Evolutionary conservation across 305 asterid species (phyloP), one percentile per base, ranked within the genome.

Genomic region (Solanum hybrid): DNA sequence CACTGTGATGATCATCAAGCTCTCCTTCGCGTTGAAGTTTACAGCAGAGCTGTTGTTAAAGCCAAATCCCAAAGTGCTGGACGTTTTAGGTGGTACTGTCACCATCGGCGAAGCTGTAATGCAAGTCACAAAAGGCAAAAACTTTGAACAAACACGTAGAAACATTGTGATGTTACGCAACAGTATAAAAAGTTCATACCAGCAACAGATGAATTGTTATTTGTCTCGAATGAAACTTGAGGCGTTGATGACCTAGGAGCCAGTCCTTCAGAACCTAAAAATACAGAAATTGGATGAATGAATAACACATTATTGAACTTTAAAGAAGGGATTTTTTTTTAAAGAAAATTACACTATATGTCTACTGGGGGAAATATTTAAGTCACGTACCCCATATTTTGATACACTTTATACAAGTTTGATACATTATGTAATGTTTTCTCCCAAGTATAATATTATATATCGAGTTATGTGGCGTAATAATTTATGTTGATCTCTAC

Each of bases 71-170:
- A 91, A 91, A 19, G 92, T 85, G 89, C 88, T 89, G 3, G 95
- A 85, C 15, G 15, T 88, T 66, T 88, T 91, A 36, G 96, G 96
- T 10, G 89, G 32, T 11, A 87, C 89, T 29, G 93, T 91, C 78
- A 86, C 91, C 88, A 90, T 84, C 0, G 98, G 99, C 64, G 94
- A 91, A 91, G 96, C 96, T 95, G 93, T 81, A 93, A 91, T 29
- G 45, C 78, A 82, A 87, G 4, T 66, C 10, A 86, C 86, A 4
- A 64, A 27, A 8, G 19, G 34, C 22, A 35, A 15, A 87, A 26
- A 13, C 45, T 17, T 32, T 77, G 5, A 35, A 27, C 64, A 75
- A 6, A 13, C 56, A 0, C 10, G 38, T 56, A 82, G 36, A 14
- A 84, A 40, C 88, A n/a, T 85, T 40, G 69, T 35, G 26, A 4